Conservation (phyloP, 1,139 yeast genomes). For the Candida sp. region DNA sequence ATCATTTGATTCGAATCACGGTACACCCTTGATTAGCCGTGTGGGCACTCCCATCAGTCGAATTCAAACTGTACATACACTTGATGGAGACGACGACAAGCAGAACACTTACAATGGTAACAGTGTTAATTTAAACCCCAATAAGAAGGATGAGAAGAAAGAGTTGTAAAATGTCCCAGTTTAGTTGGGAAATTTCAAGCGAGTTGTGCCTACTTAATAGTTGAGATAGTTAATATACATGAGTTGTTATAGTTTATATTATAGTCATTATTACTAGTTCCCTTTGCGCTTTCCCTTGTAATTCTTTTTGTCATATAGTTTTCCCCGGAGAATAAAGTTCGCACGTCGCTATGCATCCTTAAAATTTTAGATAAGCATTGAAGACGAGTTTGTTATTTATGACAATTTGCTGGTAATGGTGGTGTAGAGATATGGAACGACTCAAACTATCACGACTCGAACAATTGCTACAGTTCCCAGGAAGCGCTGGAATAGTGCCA, state of each 20-base stretch:
- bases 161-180: too few relatives aligned
- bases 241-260: not conserved
- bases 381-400: too few relatives aligned
- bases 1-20: slow-evolving; percentile 5
- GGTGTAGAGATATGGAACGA: slow-evolving; percentile 20
- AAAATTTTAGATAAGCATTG: not conserved
- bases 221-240: not conserved
- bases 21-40: slow-evolving; percentile 11
- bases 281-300: too few relatives aligned
- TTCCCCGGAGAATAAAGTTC: not conserved
- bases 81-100: slow-evolving; percentile 8
- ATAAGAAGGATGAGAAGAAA: slow-evolving; percentile 12
- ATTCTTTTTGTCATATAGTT: not conserved
- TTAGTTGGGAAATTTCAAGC: not conserved
- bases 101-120: slow-evolving; percentile 20
- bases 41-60: slow-evolving; percentile 18
- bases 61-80: slow-evolving; percentile 17
- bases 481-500: slow-evolving; percentile 21
- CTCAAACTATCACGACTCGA: slow-evolving; percentile 24
- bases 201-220: not conserved
- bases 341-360: not conserved
- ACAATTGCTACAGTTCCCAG: slow-evolving; percentile 26
- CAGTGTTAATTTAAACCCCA: slow-evolving; percentile 13
- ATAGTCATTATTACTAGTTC: too few relatives aligned
- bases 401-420: not conserved